phyloP scores from a whole-genome alignment of 2,329 filamentous ascomycete species.

The Aspergillus proliferans region DNA sequence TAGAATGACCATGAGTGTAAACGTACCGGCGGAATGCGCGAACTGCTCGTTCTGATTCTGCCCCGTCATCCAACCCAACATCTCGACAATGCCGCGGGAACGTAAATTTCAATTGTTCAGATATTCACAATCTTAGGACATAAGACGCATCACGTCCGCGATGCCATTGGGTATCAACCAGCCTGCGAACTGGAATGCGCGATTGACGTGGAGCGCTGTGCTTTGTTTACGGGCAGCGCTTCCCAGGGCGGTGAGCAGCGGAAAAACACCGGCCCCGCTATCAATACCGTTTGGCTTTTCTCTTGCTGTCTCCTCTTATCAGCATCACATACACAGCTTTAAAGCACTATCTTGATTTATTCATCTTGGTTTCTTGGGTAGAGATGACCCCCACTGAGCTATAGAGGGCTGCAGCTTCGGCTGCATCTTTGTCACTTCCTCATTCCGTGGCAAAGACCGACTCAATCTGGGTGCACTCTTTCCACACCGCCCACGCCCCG shows the following conservation, averaged over 20 bases:
- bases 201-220: constrained; percentile 23
- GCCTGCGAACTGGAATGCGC: constrained; percentile 5
- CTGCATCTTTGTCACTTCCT: constrained; percentile 33
- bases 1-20: not conserved
- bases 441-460: constrained; percentile 22
- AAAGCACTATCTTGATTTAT: constrained; percentile 6
- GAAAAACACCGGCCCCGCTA: constrained; percentile 15
- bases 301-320: constrained; percentile 1
- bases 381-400: constrained; percentile 24
- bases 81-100: constrained; percentile 13
- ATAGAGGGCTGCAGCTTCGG: constrained; percentile 40
- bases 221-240: constrained; percentile 28
- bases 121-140: constrained; percentile 7
- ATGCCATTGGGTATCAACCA: constrained; percentile 11
- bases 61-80: constrained; percentile 31
- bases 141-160: constrained; percentile 12
- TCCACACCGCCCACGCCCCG: constrained; percentile 30
- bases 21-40: constrained; percentile 22
- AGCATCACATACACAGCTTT: constrained; percentile 3
- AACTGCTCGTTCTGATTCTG: constrained; percentile 24
- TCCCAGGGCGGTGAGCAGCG: constrained; percentile 14
- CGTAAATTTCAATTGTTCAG: not conserved
- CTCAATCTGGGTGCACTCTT: constrained; percentile 20
- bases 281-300: constrained; percentile 15
- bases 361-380: constrained; percentile 5